These are phyloP conservation scores for Wallacemonas sp. DNA, from an alignment of 208 protist genomes.

Conservation along the genomic window DNA sequence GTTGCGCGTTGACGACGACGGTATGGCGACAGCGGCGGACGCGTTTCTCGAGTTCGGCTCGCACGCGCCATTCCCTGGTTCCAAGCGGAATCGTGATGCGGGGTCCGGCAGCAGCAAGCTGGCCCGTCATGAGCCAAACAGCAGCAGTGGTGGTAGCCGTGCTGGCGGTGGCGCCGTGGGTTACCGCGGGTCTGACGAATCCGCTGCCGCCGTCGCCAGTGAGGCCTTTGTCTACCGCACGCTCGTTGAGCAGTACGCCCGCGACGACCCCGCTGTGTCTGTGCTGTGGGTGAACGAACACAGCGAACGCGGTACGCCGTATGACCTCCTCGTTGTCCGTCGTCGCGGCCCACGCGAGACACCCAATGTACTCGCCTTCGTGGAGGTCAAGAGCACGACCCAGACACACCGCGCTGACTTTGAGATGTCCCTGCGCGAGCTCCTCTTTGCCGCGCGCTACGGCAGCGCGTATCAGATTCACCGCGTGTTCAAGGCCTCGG, in stretches of 20 bases:
- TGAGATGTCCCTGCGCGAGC: slow-evolving; percentile 78
- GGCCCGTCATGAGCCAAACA: neutral
- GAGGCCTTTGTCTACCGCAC: slow-evolving; percentile 70
- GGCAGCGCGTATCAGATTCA: slow-evolving; percentile 68
- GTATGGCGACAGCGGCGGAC: too few relatives aligned
- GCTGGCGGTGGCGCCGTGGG: neutral
- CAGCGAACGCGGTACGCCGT: slow-evolving; percentile 63
- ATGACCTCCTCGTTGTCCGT: slow-evolving; percentile 76
- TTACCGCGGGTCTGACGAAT: slow-evolving; percentile 24
- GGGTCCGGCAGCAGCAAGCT: neutral
- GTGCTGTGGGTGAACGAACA: slow-evolving; percentile 83
- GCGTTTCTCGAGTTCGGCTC: slow-evolving; percentile 6
- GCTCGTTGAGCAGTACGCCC: slow-evolving; percentile 42
- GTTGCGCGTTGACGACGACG: neutral
- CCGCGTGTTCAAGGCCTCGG: slow-evolving; percentile 78
- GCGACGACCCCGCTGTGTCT: slow-evolving; percentile 23
- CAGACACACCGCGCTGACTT: slow-evolving; percentile 59
- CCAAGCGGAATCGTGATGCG: neutral
- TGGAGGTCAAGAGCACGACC: slow-evolving; percentile 87
- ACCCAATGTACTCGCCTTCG: slow-evolving; percentile 49
- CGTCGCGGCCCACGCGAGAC: neutral
- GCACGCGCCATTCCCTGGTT: neutral
- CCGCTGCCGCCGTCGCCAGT: slow-evolving; percentile 60
- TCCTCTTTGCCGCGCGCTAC: slow-evolving; percentile 79
- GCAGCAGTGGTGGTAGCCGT: neutral